Conservation (phyloP, 1,284 basidiomycete genomes). For the Naganishia liquefaciens region DNA sequence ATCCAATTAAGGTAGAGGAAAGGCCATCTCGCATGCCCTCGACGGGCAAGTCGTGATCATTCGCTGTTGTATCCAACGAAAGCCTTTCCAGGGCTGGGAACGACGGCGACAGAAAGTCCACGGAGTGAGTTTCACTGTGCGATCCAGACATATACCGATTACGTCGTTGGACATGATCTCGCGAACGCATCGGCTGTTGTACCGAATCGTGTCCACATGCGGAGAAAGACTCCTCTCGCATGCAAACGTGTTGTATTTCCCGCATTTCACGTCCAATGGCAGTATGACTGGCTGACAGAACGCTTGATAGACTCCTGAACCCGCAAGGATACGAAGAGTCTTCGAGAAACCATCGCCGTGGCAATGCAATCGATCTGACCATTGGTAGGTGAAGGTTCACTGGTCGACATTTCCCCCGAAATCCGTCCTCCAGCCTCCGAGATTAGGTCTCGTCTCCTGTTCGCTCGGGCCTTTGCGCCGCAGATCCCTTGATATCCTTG, state of each 20-base stretch:
- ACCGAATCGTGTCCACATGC: slow-evolving; percentile 8
- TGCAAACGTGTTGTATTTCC: slow-evolving; percentile 7
- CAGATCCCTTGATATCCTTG: background rate
- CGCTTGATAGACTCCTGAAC: slow-evolving; percentile 2
- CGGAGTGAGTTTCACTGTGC: background rate
- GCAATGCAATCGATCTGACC: background rate
- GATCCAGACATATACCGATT: slow-evolving; percentile 22
- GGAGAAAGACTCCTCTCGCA: background rate
- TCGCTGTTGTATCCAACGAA: slow-evolving; percentile 8
- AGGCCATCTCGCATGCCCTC: slow-evolving; percentile 16
- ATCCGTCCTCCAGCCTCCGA: background rate
- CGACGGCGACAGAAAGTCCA: background rate
- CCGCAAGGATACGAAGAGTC: background rate
- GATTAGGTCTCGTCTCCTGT: slow-evolving; percentile 10
- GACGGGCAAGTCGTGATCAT: slow-evolving; percentile 28
- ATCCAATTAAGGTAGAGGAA: background rate
- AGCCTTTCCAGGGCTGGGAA: background rate
- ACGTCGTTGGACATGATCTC: background rate
- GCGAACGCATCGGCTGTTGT: slow-evolving; percentile 23
- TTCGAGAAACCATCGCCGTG: slow-evolving; percentile 10
- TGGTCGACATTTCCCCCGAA: background rate
- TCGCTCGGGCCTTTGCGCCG: slow-evolving; percentile 24
- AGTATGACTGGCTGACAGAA: slow-evolving; percentile 1
- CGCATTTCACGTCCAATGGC: slow-evolving; percentile 22
- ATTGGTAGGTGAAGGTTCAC: background rate